Evolutionary conservation across 345 rosid genomes (phyloP).

Genomic region (Tarenaya hassleriana): DNA sequence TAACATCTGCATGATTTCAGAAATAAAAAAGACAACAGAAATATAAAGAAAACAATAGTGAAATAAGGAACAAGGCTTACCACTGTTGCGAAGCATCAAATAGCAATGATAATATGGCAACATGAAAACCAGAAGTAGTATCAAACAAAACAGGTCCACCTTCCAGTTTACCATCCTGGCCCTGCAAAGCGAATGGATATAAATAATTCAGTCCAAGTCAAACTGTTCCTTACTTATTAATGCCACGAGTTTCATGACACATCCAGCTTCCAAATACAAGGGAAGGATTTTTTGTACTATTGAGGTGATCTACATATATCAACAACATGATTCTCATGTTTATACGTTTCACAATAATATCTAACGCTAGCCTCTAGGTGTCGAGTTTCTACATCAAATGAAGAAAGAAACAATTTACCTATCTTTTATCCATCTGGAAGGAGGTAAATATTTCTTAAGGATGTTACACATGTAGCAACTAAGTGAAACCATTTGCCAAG

Average conservation of each 20-base stretch:
- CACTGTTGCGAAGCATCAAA: constrained; percentile 87
- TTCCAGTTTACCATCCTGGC: constrained; percentile 97
- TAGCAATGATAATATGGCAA: constrained; percentile 95
- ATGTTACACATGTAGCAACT: too few species aligned
- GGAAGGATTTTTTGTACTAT: too few species aligned
- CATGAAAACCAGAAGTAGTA: constrained; percentile 82
- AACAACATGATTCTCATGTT: too few species aligned
- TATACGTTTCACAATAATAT: too few species aligned
- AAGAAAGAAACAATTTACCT: too few species aligned
- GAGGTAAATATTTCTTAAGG: too few species aligned
- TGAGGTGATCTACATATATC: too few species aligned
- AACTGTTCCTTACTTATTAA: background rate
- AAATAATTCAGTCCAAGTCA: constrained; percentile 4
- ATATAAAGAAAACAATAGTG: background rate
- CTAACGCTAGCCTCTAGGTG: too few species aligned
- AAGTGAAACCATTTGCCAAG: too few species aligned
- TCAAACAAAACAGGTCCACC: constrained; percentile 87
- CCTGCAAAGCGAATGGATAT: constrained; percentile 32
- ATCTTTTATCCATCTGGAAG: too few species aligned
- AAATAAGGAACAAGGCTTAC: constrained; percentile 35
- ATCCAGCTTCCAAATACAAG: background rate
- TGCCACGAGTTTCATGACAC: background rate
- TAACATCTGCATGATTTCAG: background rate
- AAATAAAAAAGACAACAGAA: background rate
- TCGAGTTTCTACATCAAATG: too few species aligned